Conservation (phyloP, 1,284 basidiomycete species). For the Schizophyllum amplum region DNA sequence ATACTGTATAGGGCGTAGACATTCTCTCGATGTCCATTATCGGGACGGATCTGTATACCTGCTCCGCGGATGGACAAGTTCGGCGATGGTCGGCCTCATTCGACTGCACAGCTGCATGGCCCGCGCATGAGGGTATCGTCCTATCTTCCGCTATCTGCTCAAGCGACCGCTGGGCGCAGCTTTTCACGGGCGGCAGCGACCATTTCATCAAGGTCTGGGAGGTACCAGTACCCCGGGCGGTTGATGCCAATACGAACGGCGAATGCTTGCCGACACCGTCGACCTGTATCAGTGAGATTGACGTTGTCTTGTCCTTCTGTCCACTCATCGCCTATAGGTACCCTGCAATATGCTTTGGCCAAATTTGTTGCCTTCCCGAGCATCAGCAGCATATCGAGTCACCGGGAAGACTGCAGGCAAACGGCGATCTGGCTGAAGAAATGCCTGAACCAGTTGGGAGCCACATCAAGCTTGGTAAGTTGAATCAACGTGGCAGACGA, state of each 20-base stretch:
- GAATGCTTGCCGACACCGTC: constrained; percentile 7
- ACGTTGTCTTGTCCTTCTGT: neutral
- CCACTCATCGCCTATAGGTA: constrained; percentile 31
- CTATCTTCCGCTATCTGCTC: constrained; percentile 60
- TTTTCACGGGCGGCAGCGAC: constrained; percentile 84
- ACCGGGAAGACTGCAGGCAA: constrained; percentile 87
- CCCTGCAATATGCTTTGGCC: constrained; percentile 65
- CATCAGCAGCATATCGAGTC: constrained; percentile 60
- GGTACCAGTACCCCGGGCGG: neutral
- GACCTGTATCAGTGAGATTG: neutral
- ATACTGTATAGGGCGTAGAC: constrained; percentile 66
- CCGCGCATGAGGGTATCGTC: constrained; percentile 72
- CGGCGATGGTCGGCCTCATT: constrained; percentile 81
- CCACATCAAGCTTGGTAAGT: constrained; percentile 65
- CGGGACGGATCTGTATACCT: constrained; percentile 69
- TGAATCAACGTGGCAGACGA: neutral
- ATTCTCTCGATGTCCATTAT: constrained; percentile 75
- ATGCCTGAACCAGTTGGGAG: constrained; percentile 80
- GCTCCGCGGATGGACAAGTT: constrained; percentile 76
- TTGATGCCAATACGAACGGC: constrained; percentile 1
- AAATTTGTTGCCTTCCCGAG: constrained; percentile 87
- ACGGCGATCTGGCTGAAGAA: constrained; percentile 88
- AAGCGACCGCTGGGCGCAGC: constrained; percentile 17
- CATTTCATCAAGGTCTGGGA: constrained; percentile 65
- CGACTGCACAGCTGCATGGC: constrained; percentile 75